Evolutionary conservation across 1,284 basidiomycete genomes (phyloP).

Genomic region (Spongiforma sp.): DNA sequence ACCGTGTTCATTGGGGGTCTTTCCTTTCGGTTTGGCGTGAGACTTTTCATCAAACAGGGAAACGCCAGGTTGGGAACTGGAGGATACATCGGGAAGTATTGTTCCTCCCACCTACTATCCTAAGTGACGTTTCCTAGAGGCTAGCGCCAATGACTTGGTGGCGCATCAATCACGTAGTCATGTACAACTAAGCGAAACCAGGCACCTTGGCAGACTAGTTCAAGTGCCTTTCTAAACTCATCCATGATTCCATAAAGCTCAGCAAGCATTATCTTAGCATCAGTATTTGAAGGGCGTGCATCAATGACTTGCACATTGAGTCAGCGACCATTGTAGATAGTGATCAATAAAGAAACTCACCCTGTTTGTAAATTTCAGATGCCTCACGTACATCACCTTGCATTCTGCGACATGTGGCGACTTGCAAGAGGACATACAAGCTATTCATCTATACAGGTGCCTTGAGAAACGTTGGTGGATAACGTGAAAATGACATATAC

Average conservation of each 20-base stretch:
- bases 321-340: constrained; percentile 4
- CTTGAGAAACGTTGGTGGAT: not conserved
- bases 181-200: not conserved
- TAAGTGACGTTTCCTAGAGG: constrained; percentile 56
- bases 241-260: constrained; percentile 87
- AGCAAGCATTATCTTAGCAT: constrained; percentile 88
- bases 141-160: constrained; percentile 24
- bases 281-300: constrained; percentile 75
- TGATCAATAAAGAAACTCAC: constrained; percentile 45
- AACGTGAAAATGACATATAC: constrained; percentile 9
- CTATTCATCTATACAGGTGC: constrained; percentile 18
- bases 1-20: constrained; percentile 40
- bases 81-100: constrained; percentile 30
- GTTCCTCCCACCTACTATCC: constrained; percentile 31
- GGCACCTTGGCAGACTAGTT: constrained; percentile 85
- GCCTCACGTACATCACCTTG: constrained; percentile 77
- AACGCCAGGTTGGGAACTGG: constrained; percentile 26
- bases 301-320: constrained; percentile 60
- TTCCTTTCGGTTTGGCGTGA: constrained; percentile 42
- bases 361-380: constrained; percentile 82
- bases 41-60: constrained; percentile 66
- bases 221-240: constrained; percentile 82
- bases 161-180: not conserved
- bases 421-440: constrained; percentile 29
- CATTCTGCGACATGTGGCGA: constrained; percentile 48